phyloP scores from a whole-genome alignment of 108 stramenopile species.

The Nitzschia sp. region DNA sequence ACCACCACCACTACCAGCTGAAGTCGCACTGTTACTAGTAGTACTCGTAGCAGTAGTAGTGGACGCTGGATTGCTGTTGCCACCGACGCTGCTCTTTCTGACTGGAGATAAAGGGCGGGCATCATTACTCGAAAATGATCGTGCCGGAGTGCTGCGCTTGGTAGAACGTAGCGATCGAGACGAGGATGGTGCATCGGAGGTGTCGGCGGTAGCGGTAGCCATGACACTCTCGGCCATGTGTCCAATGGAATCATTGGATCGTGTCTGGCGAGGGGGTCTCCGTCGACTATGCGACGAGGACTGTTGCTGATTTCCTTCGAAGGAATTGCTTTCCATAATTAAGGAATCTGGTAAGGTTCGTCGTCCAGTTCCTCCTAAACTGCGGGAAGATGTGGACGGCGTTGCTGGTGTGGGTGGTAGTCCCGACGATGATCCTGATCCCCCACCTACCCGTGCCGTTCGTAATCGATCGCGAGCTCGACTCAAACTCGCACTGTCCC shows the following conservation, averaged over 20 bases:
- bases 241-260: conserved; percentile 6
- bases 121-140: not conserved
- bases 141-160: not conserved
- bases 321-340: not conserved
- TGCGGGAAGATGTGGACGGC: not conserved
- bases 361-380: not conserved
- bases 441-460: no score
- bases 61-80: not conserved
- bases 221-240: not conserved
- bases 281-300: not conserved
- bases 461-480: conserved; percentile 15
- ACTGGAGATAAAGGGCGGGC: not conserved
- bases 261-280: not conserved
- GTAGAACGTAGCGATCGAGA: no score
- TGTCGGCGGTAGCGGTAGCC: not conserved
- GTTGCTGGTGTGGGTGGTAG: not conserved
- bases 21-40: no score
- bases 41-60: not conserved
- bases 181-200: no score
- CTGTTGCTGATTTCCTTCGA: no score
- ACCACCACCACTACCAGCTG: no score
- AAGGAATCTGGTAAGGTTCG: not conserved
- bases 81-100: not conserved
- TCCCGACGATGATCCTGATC: no score
- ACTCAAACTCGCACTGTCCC: not conserved